Evolutionary conservation across 2,329 filamentous ascomycete genomes (phyloP), one percentile per base, ranked within the genome.

Genomic region (Zasmidium citrigriseum): DNA sequence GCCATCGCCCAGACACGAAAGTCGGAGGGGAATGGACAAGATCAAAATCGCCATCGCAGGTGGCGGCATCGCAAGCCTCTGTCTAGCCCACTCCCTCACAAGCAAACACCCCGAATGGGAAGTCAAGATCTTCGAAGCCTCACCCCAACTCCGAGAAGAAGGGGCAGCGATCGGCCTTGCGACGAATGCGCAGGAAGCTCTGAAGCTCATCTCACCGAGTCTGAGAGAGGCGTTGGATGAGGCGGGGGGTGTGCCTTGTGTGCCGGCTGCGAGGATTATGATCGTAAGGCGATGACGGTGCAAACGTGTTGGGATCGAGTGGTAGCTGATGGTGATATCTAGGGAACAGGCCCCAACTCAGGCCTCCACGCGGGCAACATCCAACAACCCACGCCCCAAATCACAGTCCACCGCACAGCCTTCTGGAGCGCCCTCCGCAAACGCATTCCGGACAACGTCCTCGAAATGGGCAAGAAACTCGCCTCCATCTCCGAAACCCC

Each of bases 41-140:
- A 83, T 52, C 4, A 50, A 45, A 23, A 44, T 59, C 25, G 57
- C 57, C 44, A 55, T 59, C 27, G 44, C 47, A 23, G 57, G 57
- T n/a, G 53, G 53, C n/a, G 57, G 52, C 12, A 54, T 59, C 25
- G 52, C 57, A 46, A 55, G 52, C 24, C 34, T 59, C 16, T 59
- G 57, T 41, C 41, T 55, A 9, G 57, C 57, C n/a, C 48, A 55
- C 18, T 38, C 46, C 16, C 27, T 59, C 24, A 48, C 24, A 5
- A 48, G 14, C n/a, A 27, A 22, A 29, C 44, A 59, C n/a, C 52
- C 52, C 18, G 24, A 50, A 38, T 55, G 27, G 22, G 38, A 52
- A 21, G 48, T 59, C 44, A 54, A 52, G n/a, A 55, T 59, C 21
- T 55, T 59, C 24, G 57, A 59, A 47, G 57, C 52, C 4, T 46